phyloP scores from a whole-genome alignment of 768 basidiomycete species.

The Clitopilus passeckerianus region DNA sequence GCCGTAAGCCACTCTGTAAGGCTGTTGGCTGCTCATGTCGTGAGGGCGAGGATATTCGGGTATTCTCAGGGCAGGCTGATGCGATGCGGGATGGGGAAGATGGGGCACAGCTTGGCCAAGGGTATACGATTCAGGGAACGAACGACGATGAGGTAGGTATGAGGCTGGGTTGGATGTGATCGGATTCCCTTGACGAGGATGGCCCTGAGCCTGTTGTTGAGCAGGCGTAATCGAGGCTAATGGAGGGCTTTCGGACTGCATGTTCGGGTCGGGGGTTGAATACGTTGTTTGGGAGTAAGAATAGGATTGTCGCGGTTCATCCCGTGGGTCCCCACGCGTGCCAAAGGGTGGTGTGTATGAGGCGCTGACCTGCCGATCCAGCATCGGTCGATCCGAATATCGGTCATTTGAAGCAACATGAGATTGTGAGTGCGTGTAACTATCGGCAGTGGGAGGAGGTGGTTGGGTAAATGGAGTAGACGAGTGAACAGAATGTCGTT shows the following conservation, averaged over 20 bases:
- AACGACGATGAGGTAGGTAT: slow-evolving; percentile 51
- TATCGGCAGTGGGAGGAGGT: slow-evolving; percentile 14
- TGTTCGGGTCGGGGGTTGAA: slow-evolving; percentile 33
- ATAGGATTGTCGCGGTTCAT: slow-evolving; percentile 43
- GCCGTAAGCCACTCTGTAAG: slow-evolving; percentile 31
- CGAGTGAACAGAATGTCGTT: slow-evolving; percentile 28
- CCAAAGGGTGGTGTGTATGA: slow-evolving; percentile 25
- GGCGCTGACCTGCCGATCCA: slow-evolving; percentile 42
- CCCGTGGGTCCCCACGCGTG: slow-evolving; percentile 32
- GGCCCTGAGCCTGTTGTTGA: slow-evolving; percentile 24
- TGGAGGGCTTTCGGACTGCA: slow-evolving; percentile 37
- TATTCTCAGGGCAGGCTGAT: slow-evolving; percentile 33
- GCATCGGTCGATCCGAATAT: neutral
- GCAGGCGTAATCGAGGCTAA: slow-evolving; percentile 27
- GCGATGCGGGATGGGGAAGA: slow-evolving; percentile 40
- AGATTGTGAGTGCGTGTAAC: neutral
- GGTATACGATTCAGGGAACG: slow-evolving; percentile 52
- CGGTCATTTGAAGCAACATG: neutral
- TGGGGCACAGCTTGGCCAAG: slow-evolving; percentile 44
- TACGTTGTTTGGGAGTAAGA: slow-evolving; percentile 49
- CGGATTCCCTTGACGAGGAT: slow-evolving; percentile 30
- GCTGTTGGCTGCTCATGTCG: slow-evolving; percentile 24
- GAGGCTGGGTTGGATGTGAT: slow-evolving; percentile 36
- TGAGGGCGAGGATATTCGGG: slow-evolving; percentile 37
- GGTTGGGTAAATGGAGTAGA: slow-evolving; percentile 32